Percentiles rank a stretch among this genome's conserved stretches.
These are phyloP conservation scores for Podosphaera xanthii DNA, from an alignment of 2,329 filamentous ascomycete genomes.

Conservation along the genomic window DNA sequence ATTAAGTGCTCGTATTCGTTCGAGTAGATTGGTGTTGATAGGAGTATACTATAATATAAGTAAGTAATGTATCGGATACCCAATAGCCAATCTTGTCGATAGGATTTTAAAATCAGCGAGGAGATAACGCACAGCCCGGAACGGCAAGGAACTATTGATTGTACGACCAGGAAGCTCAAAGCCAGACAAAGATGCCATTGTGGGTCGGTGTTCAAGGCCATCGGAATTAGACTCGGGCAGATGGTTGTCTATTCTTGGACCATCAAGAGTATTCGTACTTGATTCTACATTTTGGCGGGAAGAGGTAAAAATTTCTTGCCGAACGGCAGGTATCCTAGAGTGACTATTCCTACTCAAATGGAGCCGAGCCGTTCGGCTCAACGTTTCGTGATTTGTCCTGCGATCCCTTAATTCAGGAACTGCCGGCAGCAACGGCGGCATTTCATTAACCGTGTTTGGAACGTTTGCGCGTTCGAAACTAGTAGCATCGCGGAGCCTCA, in stretches of 20 bases:
- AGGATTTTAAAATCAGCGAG: not conserved
- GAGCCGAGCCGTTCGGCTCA: constrained; percentile 5
- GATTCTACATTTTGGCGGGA: constrained; percentile 8
- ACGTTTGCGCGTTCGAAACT: constrained; percentile 8
- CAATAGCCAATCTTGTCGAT: not conserved
- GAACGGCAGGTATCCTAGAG: constrained; percentile 8
- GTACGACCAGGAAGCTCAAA: not conserved
- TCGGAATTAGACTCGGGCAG: not conserved
- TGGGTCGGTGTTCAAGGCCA: not conserved
- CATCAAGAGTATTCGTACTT: constrained; percentile 2
- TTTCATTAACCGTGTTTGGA: constrained; percentile 7
- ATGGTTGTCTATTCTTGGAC: not conserved
- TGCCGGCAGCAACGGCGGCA: constrained; percentile 10
- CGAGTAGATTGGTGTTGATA: constrained; percentile 4
- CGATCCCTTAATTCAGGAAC: constrained; percentile 14
- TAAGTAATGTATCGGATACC: not conserved
- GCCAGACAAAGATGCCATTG: not conserved
- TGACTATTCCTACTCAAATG: constrained; percentile 7
- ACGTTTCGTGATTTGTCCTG: constrained; percentile 6
- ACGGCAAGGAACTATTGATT: not conserved
- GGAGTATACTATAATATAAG: not conserved
- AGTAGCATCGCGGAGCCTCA: constrained; percentile 6
- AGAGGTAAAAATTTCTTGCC: constrained; percentile 9
- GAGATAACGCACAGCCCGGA: not conserved
- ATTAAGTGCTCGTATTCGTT: constrained; percentile 6